phyloP scores from a whole-genome alignment of 768 basidiomycete species.

The Chalciporus chontae region DNA sequence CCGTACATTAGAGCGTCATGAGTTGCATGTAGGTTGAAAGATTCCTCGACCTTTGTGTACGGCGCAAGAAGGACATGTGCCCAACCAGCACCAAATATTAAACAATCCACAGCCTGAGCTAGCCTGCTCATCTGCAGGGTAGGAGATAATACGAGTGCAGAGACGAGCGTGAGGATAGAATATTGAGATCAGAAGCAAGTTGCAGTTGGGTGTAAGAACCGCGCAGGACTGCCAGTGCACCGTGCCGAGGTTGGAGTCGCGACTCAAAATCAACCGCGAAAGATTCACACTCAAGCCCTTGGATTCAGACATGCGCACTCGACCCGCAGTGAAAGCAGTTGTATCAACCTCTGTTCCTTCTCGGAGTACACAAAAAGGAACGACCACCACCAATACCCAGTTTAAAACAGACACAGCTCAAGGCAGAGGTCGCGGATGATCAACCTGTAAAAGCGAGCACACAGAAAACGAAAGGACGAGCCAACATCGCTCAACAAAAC shows the following conservation, averaged over 20 bases:
- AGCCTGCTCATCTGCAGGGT: constrained; percentile 15
- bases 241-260: too few relatives aligned
- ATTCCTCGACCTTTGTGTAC: constrained; percentile 96
- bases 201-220: neutral
- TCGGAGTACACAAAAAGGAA: constrained; percentile 48
- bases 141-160: neutral
- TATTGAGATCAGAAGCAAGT: neutral
- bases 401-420: constrained; percentile 32
- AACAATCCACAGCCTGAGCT: constrained; percentile 40
- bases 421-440: constrained; percentile 38
- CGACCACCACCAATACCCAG: constrained; percentile 50
- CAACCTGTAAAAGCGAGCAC: constrained; percentile 33
- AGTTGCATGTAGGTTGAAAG: constrained; percentile 88
- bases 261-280: too few relatives aligned
- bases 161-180: neutral
- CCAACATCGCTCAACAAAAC: constrained; percentile 37
- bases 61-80: constrained; percentile 75
- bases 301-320: neutral
- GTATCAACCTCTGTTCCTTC: constrained; percentile 58
- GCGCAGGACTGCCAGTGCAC: too few relatives aligned
- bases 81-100: constrained; percentile 52
- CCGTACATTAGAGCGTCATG: constrained; percentile 89
- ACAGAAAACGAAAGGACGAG: constrained; percentile 49
- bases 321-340: constrained; percentile 43
- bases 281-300: neutral